Conservation (phyloP, 805 yeast genomes). For the Grigorovia transvaalensis region DNA sequence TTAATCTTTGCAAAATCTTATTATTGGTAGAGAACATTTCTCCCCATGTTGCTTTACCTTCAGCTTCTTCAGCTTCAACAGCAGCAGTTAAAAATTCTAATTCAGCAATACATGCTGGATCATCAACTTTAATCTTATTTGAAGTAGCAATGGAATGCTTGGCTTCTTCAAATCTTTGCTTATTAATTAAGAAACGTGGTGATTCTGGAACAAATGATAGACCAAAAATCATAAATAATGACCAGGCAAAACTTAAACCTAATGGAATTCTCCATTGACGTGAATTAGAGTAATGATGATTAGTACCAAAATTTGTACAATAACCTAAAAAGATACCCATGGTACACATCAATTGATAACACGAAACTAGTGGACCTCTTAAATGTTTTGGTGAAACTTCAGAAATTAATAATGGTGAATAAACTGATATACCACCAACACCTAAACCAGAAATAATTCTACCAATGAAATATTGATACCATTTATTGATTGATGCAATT, state of each 20-base stretch:
- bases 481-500: conserved; percentile 40
- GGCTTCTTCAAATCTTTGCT: conserved; percentile 49
- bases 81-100: conserved; percentile 48
- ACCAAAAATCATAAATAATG: conserved; percentile 25
- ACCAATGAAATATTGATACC: conserved; percentile 67
- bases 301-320: conserved; percentile 62
- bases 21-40: conserved; percentile 60
- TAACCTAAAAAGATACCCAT: conserved; percentile 60
- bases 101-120: conserved; percentile 33
- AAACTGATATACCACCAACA: conserved; percentile 64
- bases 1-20: conserved; percentile 38
- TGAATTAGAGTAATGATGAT: conserved; percentile 39
- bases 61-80: conserved; percentile 46
- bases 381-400: conserved; percentile 58
- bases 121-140: conserved; percentile 15
- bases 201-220: conserved; percentile 54
- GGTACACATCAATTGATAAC: conserved; percentile 58
- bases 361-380: conserved; percentile 59
- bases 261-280: conserved; percentile 67
- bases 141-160: conserved; percentile 35
- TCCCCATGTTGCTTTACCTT: conserved; percentile 56
- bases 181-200: conserved; percentile 54
- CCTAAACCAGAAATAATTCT: conserved; percentile 62
- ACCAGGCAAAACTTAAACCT: conserved; percentile 42
- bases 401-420: conserved; percentile 60